Conservation (phyloP, 1,139 yeast genomes). For the Hanseniaspora sp. region DNA sequence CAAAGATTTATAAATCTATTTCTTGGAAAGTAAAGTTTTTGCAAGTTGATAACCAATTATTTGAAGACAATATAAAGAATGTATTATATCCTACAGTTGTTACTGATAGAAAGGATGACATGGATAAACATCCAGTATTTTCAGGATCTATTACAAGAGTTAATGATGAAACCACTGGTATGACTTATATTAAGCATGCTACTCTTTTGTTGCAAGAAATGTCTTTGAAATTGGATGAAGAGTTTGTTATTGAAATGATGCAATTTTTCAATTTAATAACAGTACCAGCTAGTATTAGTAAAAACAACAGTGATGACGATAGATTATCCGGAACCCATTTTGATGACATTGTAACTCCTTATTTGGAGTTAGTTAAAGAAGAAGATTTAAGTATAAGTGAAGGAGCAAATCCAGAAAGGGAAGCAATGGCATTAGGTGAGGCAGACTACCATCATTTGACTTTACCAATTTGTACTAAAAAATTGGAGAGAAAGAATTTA, state of each 20-base stretch:
- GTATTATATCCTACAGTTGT: constrained; percentile 83
- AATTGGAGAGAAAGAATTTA: constrained; percentile 56
- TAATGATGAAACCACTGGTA: constrained; percentile 85
- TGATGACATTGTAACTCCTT: constrained; percentile 5
- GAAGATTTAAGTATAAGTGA: neutral
- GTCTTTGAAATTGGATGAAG: constrained; percentile 89
- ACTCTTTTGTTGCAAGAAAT: constrained; percentile 80
- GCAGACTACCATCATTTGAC: constrained; percentile 46
- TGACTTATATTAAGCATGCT: constrained; percentile 79
- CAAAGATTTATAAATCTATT: constrained; percentile 70
- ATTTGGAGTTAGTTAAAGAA: constrained; percentile 4
- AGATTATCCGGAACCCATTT: neutral
- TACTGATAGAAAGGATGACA: constrained; percentile 73
- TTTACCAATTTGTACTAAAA: constrained; percentile 59
- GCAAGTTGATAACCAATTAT: constrained; percentile 84
- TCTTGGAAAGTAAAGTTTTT: constrained; percentile 84
- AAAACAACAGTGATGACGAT: neutral
- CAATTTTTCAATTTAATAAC: constrained; percentile 50
- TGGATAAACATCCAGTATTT: constrained; percentile 81
- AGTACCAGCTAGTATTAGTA: neutral
- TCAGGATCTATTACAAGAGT: constrained; percentile 75
- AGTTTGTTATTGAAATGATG: constrained; percentile 68
- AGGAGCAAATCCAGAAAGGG: neutral
- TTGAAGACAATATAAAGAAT: constrained; percentile 82
- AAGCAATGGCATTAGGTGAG: constrained; percentile 18